Conservation (phyloP, 805 yeast genomes). For the Saccharomycodes ludwigii region DNA sequence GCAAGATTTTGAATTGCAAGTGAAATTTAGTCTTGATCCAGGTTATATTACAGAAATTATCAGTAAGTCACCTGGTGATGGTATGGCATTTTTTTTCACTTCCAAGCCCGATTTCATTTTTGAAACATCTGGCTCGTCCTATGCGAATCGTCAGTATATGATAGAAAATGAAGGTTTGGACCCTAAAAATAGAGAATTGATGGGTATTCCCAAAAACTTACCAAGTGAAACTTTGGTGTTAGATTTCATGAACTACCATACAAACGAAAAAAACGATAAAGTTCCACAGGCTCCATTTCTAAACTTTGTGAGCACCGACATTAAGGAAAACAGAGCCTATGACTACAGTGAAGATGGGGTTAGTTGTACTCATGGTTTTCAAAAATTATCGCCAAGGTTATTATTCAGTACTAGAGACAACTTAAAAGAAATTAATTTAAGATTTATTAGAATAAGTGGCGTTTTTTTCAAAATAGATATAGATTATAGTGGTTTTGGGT, state of each 20-base stretch:
- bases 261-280: no score
- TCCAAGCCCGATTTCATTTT: conserved; percentile 3
- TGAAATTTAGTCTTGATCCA: conserved; percentile 5
- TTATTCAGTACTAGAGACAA: conserved; percentile 2
- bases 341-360: conserved; percentile 6
- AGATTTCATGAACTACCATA: conserved; percentile 5
- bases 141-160: conserved; percentile 4
- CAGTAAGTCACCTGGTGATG: conserved; percentile 7
- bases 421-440: conserved; percentile 5
- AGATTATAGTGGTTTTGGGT: conserved; percentile 6
- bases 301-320: conserved; percentile 5
- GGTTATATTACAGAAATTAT: conserved; percentile 6
- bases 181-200: conserved; percentile 7
- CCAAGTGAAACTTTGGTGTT: conserved; percentile 6
- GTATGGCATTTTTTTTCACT: conserved; percentile 6
- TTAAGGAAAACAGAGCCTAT: conserved; percentile 5
- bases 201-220: conserved; percentile 7
- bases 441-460: conserved; percentile 6
- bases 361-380: conserved; percentile 6
- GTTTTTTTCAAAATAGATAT: conserved; percentile 6
- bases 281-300: conserved; percentile 5
- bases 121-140: conserved; percentile 5
- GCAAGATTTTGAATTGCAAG: conserved; percentile 6
- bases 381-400: conserved; percentile 1
- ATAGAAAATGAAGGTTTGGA: conserved; percentile 5